Evolutionary conservation across 2,329 filamentous ascomycete genomes (phyloP), one percentile per base, ranked within the genome.

Genomic region (Geosmithia flava): DNA sequence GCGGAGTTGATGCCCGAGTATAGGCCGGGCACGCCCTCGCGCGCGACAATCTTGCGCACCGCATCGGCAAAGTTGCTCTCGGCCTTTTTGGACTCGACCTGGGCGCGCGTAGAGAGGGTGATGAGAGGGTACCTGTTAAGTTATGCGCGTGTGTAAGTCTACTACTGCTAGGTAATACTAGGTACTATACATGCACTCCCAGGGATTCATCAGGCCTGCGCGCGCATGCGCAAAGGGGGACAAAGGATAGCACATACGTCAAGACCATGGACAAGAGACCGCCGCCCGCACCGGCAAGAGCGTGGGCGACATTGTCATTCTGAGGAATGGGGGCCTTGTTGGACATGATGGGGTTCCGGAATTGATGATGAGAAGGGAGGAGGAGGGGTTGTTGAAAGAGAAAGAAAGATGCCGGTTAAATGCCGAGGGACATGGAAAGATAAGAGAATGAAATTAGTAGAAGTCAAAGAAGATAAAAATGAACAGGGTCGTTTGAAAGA

Each of bases 301-400:
- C 91, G 70, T 97, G 91, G 49, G 91, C 89, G 62, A 97, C 88
- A 73, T 96, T 96, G 74, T 97, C 91, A 63, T 90, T 93, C 60
- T 94, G 88, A 53, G 90, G 87, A 44, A 84, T 70, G 44, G 80
- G 77, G 44, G 81, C 72, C 56, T 83, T 83, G 47, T 75, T 64
- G 51, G 67, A 45, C 49, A 47, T 50, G 49, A 33, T 7, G 39
- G 7, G 6, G n/a, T n/a, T 17, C n/a, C 15, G 42, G 42, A 15
- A 7, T 7, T 16, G n/a, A 33, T 8, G 46, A 29, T 42, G 37
- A 16, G 37, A 16, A 8, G 20, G 15, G 8, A 37, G 40, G 23
- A 6, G 37, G 7, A n/a, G 46, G 40, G 23, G 44, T 20, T 44
- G 7, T 5, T 27, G 23, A 27, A 27, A 8, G 23, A 5, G 23